phyloP scores from a whole-genome alignment of 495 filamentous ascomycete species.

The Aspergillus affinis region DNA sequence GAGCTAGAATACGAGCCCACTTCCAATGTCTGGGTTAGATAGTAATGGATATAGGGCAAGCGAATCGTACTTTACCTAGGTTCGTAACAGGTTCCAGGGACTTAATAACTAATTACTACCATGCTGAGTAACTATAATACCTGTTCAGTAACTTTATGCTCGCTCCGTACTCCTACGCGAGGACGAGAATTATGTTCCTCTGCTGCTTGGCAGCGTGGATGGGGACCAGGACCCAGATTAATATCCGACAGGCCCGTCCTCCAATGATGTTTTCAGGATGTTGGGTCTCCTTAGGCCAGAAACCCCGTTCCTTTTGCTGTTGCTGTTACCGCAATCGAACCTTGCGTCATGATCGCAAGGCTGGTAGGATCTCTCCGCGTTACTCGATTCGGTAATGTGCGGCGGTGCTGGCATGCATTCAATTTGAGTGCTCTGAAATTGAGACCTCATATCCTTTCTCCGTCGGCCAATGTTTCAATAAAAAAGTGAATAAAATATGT shows the following conservation, averaged over 20 bases:
- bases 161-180: background rate
- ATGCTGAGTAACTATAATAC: background rate
- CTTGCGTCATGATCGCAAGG: conserved; percentile 11
- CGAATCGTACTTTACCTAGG: background rate
- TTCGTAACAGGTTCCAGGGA: background rate
- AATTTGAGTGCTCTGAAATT: background rate
- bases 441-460: conserved; percentile 6
- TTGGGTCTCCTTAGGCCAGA: background rate
- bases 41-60: background rate
- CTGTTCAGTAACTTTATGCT: no score
- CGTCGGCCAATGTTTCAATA: background rate
- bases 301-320: background rate
- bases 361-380: conserved; percentile 1
- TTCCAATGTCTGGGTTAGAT: background rate
- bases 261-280: background rate
- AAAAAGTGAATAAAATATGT: background rate
- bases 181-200: conserved; percentile 1
- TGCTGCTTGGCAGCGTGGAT: conserved; percentile 8
- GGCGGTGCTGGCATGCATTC: background rate
- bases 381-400: background rate
- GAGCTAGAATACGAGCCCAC: background rate
- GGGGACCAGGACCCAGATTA: conserved; percentile 12
- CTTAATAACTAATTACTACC: no score
- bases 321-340: background rate
- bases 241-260: conserved; percentile 9